A percentile compares a stretch with the other conserved stretches of the same genome.
Conservation (phyloP, 495 filamentous ascomycete species). For the Thermothielavioides terrestris region DNA sequence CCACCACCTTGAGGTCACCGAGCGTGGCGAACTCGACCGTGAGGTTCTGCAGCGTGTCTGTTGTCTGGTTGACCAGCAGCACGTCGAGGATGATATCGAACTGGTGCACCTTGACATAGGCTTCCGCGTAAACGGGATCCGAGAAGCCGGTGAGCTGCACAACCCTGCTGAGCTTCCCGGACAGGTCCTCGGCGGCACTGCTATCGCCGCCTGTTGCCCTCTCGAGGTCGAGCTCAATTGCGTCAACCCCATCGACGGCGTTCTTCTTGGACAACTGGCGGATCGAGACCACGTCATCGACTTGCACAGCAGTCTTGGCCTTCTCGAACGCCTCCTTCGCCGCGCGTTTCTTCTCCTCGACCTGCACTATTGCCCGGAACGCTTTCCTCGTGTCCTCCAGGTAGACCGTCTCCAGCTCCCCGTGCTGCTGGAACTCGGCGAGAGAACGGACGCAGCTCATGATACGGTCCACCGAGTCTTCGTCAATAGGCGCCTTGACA, state of each 20-base stretch:
- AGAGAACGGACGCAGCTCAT: conserved; percentile 94
- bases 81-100: conserved; percentile 99
- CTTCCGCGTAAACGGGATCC: conserved; percentile 95
- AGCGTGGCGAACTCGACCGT: conserved; percentile 97
- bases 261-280: conserved; percentile 91
- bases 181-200: conserved; percentile 64
- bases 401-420: conserved; percentile 85
- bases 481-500: conserved; percentile 93
- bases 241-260: conserved; percentile 70
- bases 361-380: conserved; percentile 96
- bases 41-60: conserved; percentile 92
- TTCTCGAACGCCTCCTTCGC: conserved; percentile 86
- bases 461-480: conserved; percentile 94
- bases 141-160: conserved; percentile 98
- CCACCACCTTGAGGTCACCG: conserved; percentile 96
- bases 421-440: conserved; percentile 81
- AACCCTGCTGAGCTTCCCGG: conserved; percentile 89
- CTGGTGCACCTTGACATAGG: conserved; percentile 97
- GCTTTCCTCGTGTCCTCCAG: conserved; percentile 93
- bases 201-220: conserved; percentile 89
- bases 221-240: conserved; percentile 83
- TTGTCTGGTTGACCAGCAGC: conserved; percentile 94
- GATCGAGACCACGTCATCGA: conserved; percentile 89
- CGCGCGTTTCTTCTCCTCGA: conserved; percentile 92
- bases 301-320: conserved; percentile 88